Conservation (phyloP, 108 stramenopile species). For the Cyclotella distinguenda region DNA sequence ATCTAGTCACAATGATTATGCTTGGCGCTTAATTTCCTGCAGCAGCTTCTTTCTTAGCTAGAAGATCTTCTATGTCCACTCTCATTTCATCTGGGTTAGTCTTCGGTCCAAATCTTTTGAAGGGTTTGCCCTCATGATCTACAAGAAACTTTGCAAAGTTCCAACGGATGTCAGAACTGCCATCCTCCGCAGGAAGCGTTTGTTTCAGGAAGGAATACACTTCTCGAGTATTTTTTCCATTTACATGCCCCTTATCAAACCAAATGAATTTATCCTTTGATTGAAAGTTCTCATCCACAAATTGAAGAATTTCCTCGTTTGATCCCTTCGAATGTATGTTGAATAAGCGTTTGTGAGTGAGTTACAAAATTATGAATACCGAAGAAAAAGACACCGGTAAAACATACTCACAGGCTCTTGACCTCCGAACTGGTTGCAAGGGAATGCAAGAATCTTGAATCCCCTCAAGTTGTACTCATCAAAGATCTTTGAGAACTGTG, state of each 20-base stretch:
- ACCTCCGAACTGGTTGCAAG: slow-evolving; percentile 77
- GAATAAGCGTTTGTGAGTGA: neutral
- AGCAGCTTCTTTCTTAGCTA: slow-evolving; percentile 51
- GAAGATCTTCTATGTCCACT: slow-evolving; percentile 58
- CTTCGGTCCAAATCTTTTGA: slow-evolving; percentile 56
- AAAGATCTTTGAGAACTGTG: slow-evolving; percentile 44
- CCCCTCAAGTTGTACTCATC: slow-evolving; percentile 59
- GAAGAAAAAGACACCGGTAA: neutral
- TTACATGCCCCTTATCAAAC: slow-evolving; percentile 82
- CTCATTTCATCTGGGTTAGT: slow-evolving; percentile 56
- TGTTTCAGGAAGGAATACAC: slow-evolving; percentile 68
- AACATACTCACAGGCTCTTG: slow-evolving; percentile 64
- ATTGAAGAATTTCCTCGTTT: slow-evolving; percentile 61
- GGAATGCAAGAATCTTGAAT: slow-evolving; percentile 77
- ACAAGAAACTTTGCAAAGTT: slow-evolving; percentile 67
- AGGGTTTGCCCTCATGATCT: slow-evolving; percentile 67
- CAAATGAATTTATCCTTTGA: slow-evolving; percentile 61
- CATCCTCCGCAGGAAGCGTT: slow-evolving; percentile 55
- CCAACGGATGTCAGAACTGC: slow-evolving; percentile 65
- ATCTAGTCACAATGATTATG: no score
- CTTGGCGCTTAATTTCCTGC: slow-evolving; percentile 4
- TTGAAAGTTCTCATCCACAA: slow-evolving; percentile 49
- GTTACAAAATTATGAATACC: no score
- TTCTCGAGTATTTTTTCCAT: slow-evolving; percentile 69
- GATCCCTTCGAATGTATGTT: slow-evolving; percentile 40